Base-by-base conservation (phyloP, 1,284 basidiomycete genomes). In the Moniliophthora roreri region DNA sequence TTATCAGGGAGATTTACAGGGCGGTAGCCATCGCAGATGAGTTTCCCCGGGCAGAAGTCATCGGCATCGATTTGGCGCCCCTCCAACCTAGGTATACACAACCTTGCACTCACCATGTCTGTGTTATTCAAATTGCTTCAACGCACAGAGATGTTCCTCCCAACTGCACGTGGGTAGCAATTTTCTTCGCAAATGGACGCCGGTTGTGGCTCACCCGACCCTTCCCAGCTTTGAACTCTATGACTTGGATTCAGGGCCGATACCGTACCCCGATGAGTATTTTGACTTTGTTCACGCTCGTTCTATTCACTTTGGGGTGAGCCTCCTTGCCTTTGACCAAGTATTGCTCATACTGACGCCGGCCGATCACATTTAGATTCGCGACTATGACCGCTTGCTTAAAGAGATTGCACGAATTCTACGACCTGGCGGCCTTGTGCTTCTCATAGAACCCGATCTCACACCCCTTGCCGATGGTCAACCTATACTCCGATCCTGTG, bases 201-300 rank as follows among this genome's bases (percentile, higher is more conserved):
- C n/a, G n/a, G n/a, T n/a, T 39, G 21, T 21, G 24, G 21, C 37
- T 20, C 34, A 32, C 35, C 44, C 44, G 28, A 35, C 51, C 41
- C 53, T 10, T 36, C 24, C 50, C 55, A 87, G 85, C 34, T 87
- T 87, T 61, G 85, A 87, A 60, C 72, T 87, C 8, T 87, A 80
- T 64, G 82, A 87, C 63, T 69, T 86, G 51, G 80, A 84, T 65
- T 72, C 77, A 51, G 69, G 69, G 60, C 76, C 69, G 42, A 71
- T 87, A 32, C 85, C 85, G 10, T 87, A 86, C 62, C 79, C 80
- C 26, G 76, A 78, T 61, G 71, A 69, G 38, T 73, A 81, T 48
- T 87, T 87, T 60, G 82, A 87, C 63, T 69, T 87, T 57, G 75
- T 87, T 41, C 85, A 88, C 62, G 84, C 82, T 37, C 79, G 85